Conservation (phyloP, 768 basidiomycete species). For the Rhodotorula paludigena region DNA sequence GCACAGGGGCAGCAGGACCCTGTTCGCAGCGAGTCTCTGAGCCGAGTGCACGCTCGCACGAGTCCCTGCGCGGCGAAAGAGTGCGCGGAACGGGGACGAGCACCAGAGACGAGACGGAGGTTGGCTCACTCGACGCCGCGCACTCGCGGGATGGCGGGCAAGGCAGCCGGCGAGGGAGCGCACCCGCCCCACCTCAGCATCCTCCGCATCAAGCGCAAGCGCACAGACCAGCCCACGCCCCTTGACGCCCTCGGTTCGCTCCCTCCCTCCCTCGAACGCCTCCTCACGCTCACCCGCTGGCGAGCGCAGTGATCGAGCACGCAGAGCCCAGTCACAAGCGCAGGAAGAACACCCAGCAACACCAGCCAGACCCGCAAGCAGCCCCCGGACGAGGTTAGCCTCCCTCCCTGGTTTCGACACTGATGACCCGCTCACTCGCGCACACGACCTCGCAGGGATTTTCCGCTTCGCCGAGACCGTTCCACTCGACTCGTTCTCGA, state of each 20-base stretch:
- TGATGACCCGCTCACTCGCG: background rate
- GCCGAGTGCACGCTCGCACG: too few relatives aligned
- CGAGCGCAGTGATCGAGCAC: constrained; percentile 32
- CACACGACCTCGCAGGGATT: constrained; percentile 14
- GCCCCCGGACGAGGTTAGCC: background rate
- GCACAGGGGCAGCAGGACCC: too few relatives aligned
- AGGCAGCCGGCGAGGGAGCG: too few relatives aligned
- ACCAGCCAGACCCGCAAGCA: background rate
- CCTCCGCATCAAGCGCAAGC: constrained; percentile 38
- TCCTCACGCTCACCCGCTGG: background rate
- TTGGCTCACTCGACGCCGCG: too few relatives aligned
- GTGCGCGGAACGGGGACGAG: too few relatives aligned
- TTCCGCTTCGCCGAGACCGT: constrained; percentile 41
- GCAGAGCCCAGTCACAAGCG: constrained; percentile 16
- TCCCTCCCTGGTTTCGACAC: background rate
- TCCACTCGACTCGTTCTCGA: constrained; percentile 31
- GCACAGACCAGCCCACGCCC: constrained; percentile 25
- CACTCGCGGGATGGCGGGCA: too few relatives aligned
- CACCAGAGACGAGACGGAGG: background rate
- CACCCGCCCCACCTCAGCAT: constrained; percentile 14
- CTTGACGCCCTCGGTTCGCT: constrained; percentile 39
- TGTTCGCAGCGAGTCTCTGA: too few relatives aligned
- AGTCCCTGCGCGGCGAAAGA: too few relatives aligned
- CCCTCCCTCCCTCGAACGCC: background rate
- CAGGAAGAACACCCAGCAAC: background rate